These are phyloP conservation scores for Neonectria punicea DNA, from an alignment of 2,329 filamentous ascomycete genomes.

Conservation along the genomic window DNA sequence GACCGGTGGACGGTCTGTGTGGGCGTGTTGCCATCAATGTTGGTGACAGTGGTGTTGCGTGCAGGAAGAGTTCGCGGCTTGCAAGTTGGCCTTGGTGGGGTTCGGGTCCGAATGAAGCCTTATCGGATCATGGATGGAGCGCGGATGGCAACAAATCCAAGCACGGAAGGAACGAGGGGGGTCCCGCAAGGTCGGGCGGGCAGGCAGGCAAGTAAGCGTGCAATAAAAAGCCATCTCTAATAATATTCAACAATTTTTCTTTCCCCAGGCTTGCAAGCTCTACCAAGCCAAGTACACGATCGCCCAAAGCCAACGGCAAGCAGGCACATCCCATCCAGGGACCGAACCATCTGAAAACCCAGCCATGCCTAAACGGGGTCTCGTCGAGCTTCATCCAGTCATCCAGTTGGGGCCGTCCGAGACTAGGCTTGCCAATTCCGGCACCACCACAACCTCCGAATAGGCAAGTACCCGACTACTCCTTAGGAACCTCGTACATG, in stretches of 20 bases:
- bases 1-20: conserved; percentile 1
- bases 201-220: neutral
- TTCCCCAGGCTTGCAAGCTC: neutral
- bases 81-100: neutral
- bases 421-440: conserved; percentile 17
- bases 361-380: conserved; percentile 21
- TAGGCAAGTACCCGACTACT: neutral
- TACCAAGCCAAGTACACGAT: neutral
- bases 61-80: neutral
- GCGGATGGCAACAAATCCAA: conserved; percentile 2
- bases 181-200: neutral
- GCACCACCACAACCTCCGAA: conserved; percentile 14
- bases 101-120: conserved; percentile 19
- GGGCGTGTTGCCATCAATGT: conserved; percentile 18
- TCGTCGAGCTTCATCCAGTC: conserved; percentile 21
- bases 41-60: conserved; percentile 7
- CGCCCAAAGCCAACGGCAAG: neutral
- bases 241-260: neutral
- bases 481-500: neutral
- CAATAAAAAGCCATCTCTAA: neutral
- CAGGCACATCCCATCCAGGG: conserved; percentile 16
- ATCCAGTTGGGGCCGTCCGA: conserved; percentile 16
- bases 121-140: conserved; percentile 28
- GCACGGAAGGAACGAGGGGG: conserved; percentile 13
- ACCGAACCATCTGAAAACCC: conserved; percentile 11